These are phyloP conservation scores for Aspergillus bertholletiae DNA, from an alignment of 495 filamentous ascomycete species.

Conservation along the genomic window DNA sequence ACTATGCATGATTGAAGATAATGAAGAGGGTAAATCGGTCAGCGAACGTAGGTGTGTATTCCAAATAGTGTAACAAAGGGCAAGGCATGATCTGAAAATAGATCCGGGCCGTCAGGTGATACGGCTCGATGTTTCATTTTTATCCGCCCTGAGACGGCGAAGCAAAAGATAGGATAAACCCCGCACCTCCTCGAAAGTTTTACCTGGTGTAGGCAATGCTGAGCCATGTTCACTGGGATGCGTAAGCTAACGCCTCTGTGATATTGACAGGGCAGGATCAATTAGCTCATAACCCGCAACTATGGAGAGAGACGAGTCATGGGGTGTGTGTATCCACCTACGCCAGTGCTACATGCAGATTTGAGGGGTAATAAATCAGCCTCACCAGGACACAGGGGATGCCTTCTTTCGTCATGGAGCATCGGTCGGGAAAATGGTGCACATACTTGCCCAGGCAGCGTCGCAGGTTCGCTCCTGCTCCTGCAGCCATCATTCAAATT, in stretches of 20 bases:
- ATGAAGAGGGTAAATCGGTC: too few relatives aligned
- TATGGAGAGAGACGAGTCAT: too few relatives aligned
- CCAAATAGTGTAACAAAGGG: too few relatives aligned
- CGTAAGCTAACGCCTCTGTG: neutral
- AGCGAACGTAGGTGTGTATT: too few relatives aligned
- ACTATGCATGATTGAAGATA: too few relatives aligned
- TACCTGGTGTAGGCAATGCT: too few relatives aligned
- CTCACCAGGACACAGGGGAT: neutral
- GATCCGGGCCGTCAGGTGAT: neutral
- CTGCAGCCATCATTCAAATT: neutral
- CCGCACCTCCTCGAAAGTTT: neutral
- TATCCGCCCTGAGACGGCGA: neutral
- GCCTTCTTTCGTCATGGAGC: neutral
- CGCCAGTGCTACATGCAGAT: neutral
- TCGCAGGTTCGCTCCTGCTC: neutral
- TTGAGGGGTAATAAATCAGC: neutral
- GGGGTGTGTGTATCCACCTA: too few relatives aligned
- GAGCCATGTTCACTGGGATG: too few relatives aligned
- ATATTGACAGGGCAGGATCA: neutral
- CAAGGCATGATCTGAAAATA: neutral
- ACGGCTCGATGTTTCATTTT: neutral
- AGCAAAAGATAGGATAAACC: neutral
- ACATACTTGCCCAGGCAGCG: conserved; percentile 13
- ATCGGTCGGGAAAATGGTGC: neutral
- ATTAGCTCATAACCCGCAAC: neutral